Evolutionary conservation across 371 early-diverging fungal genomes (phyloP).

Genomic region (Amoeboaphelidium protococcarum): DNA sequence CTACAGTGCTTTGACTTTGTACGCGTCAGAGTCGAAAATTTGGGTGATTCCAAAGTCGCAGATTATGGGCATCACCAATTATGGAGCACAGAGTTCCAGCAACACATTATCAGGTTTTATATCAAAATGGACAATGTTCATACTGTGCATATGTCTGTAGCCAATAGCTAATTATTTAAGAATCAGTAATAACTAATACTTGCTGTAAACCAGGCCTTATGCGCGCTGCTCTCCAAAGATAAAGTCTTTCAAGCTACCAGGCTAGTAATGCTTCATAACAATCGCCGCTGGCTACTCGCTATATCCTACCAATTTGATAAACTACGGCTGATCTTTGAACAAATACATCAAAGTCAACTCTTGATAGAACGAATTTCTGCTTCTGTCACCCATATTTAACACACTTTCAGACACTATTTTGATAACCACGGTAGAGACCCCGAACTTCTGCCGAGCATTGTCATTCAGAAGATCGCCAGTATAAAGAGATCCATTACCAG

Average conservation of each 20-base stretch:
- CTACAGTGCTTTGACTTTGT: not conserved
- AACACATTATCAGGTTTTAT: not conserved
- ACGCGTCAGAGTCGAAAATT: not conserved
- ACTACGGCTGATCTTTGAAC: not conserved
- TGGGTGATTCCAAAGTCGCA: not conserved
- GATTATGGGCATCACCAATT: not conserved
- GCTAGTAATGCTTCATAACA: not conserved
- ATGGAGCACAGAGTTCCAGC: not conserved
- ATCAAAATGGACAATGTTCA: not conserved
- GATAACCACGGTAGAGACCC: no score
- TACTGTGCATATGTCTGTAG: not conserved
- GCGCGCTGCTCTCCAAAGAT: no score
- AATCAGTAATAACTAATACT: no score
- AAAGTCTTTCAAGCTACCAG: not conserved
- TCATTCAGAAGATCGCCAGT: no score
- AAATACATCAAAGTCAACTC: not conserved
- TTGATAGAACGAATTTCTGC: not conserved
- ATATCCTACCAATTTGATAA: not conserved
- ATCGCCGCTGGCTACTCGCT: not conserved
- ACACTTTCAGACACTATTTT: no score
- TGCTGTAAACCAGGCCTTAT: no score
- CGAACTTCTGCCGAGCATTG: no score
- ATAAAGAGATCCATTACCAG: no score
- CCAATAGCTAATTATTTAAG: not conserved
- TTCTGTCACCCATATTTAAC: no score